Evolutionary conservation across 2,329 filamentous ascomycete genomes (phyloP).

Genomic region (Epichloe sylvatica): DNA sequence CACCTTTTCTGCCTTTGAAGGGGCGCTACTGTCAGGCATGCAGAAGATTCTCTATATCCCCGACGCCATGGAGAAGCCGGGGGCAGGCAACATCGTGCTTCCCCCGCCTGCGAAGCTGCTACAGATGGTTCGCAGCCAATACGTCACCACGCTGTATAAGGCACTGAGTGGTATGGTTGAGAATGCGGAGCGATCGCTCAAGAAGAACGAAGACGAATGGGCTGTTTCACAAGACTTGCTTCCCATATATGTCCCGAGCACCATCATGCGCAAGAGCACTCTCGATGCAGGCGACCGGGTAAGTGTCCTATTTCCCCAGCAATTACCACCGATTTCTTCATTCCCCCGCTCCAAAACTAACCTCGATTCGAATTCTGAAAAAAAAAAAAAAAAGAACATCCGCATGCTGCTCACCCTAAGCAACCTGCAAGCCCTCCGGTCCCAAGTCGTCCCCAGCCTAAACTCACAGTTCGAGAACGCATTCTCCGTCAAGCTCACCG

Average conservation of each 20-base stretch:
- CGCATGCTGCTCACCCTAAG: constrained; percentile 88
- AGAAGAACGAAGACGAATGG: constrained; percentile 51
- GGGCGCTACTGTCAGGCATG: constrained; percentile 66
- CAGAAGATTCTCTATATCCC: constrained; percentile 92
- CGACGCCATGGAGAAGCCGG: constrained; percentile 65
- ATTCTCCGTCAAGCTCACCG: constrained; percentile 87
- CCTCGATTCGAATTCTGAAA: not conserved
- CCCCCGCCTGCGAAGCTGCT: constrained; percentile 83
- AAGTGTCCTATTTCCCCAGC: constrained; percentile 15
- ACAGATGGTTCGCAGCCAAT: constrained; percentile 81
- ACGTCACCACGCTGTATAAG: constrained; percentile 88
- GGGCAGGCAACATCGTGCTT: constrained; percentile 59
- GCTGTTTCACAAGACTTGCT: constrained; percentile 32
- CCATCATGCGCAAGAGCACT: constrained; percentile 29
- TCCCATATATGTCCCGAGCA: constrained; percentile 14
- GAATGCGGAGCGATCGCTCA: constrained; percentile 68
- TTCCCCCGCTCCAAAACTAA: not conserved
- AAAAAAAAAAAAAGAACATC: constrained; percentile 68
- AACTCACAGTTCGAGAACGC: constrained; percentile 85
- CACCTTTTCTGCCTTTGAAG: constrained; percentile 75
- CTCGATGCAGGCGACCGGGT: constrained; percentile 44
- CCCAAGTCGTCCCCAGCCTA: constrained; percentile 73
- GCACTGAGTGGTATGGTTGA: constrained; percentile 92
- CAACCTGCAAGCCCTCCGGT: constrained; percentile 73
- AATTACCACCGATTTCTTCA: constrained; percentile 10